Base-by-base conservation (phyloP, 2,329 filamentous ascomycete genomes). In the Monosporascus sp. region DNA sequence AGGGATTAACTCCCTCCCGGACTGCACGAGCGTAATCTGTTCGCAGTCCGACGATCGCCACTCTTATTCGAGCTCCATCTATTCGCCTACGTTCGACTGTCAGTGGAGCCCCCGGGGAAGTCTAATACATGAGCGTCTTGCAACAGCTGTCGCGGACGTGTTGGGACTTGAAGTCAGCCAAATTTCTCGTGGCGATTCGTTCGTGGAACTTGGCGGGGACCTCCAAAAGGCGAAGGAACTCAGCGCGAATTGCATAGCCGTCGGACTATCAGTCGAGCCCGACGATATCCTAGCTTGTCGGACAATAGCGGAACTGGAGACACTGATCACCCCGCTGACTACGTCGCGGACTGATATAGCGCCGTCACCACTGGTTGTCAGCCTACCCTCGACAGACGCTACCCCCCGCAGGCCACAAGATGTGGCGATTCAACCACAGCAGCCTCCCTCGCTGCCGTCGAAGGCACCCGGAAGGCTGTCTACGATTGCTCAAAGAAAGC, bases 271-370 rank as follows among this genome's bases (percentile, higher is more conserved):
- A 3, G 58, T 74, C 4, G 67, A 63, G 38, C 64, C 68, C 2
- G 65, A 68, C 47, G 75, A 77, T 51, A 72, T 76, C 47, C 64
- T 76, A 51, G 67, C 63, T 39, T 76, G 73, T 60, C 67, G 66
- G 48, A 77, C 70, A 3, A 62, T 78, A 41, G 70, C 74, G 49
- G 75, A 78, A 57, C 64, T 77, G 22, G 73, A 77, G 60, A 73
- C 70, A 1, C 68, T 69, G 54, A 64, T 74, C 25, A 68, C 63
- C 14, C 70, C 72, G 14, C 63, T 64, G 46, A 60, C 51, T 44
- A 55, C 56, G 5, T 53, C 54, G 27, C 56, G 49, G n/a, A 18
- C 45, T 3, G 47, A 55, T 48, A 54, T 27, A 50, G 49, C 25
- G 50, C 44, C 7, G 51, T 48, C n/a, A 37, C 49, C 57, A 7